These are phyloP conservation scores for Takashimella koratensis DNA, from an alignment of 1,284 basidiomycete species.

Conservation along the genomic window DNA sequence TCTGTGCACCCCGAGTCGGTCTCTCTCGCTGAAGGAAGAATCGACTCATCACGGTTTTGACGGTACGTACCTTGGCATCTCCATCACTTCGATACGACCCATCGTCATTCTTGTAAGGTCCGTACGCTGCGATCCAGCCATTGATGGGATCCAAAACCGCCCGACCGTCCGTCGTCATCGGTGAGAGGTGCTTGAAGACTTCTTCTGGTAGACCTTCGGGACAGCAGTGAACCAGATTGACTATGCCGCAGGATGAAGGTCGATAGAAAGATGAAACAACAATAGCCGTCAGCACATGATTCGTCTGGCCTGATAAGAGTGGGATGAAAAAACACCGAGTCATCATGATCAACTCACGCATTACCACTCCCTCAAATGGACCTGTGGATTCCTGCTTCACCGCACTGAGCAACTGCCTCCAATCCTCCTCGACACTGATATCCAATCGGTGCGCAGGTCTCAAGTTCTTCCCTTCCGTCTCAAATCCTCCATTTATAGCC, in stretches of 20 bases:
- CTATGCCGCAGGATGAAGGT: no score
- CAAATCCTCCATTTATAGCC: neutral
- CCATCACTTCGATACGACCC: constrained; percentile 28
- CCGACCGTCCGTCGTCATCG: constrained; percentile 5
- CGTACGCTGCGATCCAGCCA: constrained; percentile 38
- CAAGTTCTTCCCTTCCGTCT: constrained; percentile 5
- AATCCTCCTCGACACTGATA: constrained; percentile 15
- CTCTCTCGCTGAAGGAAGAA: no score
- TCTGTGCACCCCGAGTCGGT: no score
- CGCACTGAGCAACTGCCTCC: constrained; percentile 5
- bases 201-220: constrained; percentile 29
- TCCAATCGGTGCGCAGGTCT: constrained; percentile 16
- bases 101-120: constrained; percentile 34
- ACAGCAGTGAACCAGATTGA: constrained; percentile 41
- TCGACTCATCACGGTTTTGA: no score
- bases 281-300: no score
- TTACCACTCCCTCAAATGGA: constrained; percentile 20
- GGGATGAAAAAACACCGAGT: no score
- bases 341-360: constrained; percentile 20
- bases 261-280: no score
- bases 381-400: neutral
- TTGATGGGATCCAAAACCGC: constrained; percentile 6
- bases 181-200: constrained; percentile 33
- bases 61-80: constrained; percentile 31
- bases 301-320: no score